Evolutionary conservation across 2,329 filamentous ascomycete species (phyloP), one percentile per base, ranked within the genome.

Genomic region (Neofusicoccum ribis): DNA sequence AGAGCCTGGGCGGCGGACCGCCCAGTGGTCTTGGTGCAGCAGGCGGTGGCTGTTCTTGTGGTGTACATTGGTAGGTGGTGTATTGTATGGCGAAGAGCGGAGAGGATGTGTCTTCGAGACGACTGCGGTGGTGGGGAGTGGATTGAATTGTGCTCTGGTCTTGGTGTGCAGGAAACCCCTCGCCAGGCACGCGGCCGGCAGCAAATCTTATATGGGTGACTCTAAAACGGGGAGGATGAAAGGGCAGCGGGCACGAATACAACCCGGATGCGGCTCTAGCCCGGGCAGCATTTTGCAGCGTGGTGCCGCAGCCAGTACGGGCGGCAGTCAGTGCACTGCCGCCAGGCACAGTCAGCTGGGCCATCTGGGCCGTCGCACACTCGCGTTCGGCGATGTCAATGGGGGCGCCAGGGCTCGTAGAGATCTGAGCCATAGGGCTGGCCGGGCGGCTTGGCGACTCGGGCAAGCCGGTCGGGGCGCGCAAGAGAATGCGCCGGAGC

Each of bases 1-100:
- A 74, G 66, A 4, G 63, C 54, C 14, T 65, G 52, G 44, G 63
- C 49, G 44, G 63, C 54, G 17, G 46, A 14, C 11, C 52, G 44
- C 15, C 44, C 46, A 3, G 54, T 39, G 9, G 62, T 58, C 11
- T 14, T 49, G 36, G 51, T 43, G 14, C 43, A 52, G 60, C 52
- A 65, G 23, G 34, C 34, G 36, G 46, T 59, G 11, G 44, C 63
- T 50, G 54, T 41, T 47, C 47, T 60, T 11, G 63, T 52, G 37
- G 63, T 52, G 63, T 65, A 65, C 63, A 65, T 65, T 50, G 63
- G n/a, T 36, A 17, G 37, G 11, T 39, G 31, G n/a, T 58, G 17
- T 27, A 20, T 4, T 15, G 17, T 49, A 12, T 3, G 15, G 17
- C 3, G 44, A 12, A 49, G 58, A 41, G 44, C 37, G 27, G 41